Conservation (phyloP, 768 basidiomycete species). For the Harrya chromipes region DNA sequence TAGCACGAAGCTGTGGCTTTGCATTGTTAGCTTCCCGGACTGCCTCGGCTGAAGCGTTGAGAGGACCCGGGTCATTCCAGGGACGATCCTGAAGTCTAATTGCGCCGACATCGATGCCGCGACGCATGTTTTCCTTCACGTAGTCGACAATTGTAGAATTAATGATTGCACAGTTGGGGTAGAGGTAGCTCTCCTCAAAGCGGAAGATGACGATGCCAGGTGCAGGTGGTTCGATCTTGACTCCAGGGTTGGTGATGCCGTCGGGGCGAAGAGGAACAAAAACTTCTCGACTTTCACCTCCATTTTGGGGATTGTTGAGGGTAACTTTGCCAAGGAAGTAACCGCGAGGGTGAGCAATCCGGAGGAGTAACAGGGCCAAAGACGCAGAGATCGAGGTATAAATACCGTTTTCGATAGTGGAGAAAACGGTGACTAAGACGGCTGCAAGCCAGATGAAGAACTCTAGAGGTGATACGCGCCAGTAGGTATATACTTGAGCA, state of each 20-base stretch:
- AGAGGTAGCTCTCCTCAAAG: conserved; percentile 86
- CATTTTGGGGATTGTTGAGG: conserved; percentile 41
- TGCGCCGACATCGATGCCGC: conserved; percentile 69
- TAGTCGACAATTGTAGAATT: conserved; percentile 77
- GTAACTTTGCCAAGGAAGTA: conserved; percentile 87
- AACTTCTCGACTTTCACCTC: conserved; percentile 58
- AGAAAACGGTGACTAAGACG: conserved; percentile 87
- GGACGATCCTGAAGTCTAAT: conserved; percentile 70
- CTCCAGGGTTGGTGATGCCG: conserved; percentile 60
- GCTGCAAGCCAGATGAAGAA: conserved; percentile 86
- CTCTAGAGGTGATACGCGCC: conserved; percentile 92
- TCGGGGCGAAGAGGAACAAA: conserved; percentile 72
- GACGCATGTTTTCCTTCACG: conserved; percentile 72
- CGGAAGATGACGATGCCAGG: conserved; percentile 91
- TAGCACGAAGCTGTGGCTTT: conserved; percentile 72
- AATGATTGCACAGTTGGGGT: conserved; percentile 69
- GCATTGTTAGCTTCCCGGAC: conserved; percentile 50
- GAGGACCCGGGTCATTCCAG: conserved; percentile 92
- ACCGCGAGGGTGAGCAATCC: conserved; percentile 84
- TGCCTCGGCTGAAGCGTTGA: conserved; percentile 41
- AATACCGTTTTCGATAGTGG: conserved; percentile 91
- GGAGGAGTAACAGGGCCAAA: conserved; percentile 73
- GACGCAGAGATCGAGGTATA: conserved; percentile 85
- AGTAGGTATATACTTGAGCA: conserved; percentile 77
- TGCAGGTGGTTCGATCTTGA: conserved; percentile 73